These are phyloP conservation scores for Lactarius psammicola DNA, from an alignment of 768 basidiomycete species.

Conservation along the genomic window DNA sequence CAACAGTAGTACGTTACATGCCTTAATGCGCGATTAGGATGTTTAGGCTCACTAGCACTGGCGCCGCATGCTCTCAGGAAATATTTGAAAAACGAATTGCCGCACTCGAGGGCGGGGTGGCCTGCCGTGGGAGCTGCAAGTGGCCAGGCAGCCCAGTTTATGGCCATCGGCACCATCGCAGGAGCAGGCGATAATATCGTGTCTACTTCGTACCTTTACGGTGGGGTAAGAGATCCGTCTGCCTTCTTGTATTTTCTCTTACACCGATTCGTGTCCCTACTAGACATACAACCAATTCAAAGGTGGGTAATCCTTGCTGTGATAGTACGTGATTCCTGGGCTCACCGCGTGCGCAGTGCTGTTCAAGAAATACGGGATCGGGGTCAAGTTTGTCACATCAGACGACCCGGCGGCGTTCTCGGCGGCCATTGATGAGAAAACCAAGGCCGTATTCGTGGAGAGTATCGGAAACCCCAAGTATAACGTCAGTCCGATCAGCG, in stretches of 20 bases:
- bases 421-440: constrained; percentile 71
- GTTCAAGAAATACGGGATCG: constrained; percentile 69
- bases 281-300: constrained; percentile 76
- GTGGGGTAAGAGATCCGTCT: constrained; percentile 49
- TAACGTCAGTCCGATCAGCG: constrained; percentile 60
- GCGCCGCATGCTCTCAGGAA: constrained; percentile 43
- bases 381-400: constrained; percentile 59
- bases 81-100: constrained; percentile 80
- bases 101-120: constrained; percentile 73
- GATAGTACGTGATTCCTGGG: not conserved
- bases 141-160: constrained; percentile 76
- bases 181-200: constrained; percentile 76
- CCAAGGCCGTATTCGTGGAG: constrained; percentile 75
- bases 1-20: constrained; percentile 50
- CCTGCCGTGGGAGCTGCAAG: constrained; percentile 72
- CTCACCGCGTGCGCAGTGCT: constrained; percentile 44
- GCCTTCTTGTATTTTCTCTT: not conserved
- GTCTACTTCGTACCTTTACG: constrained; percentile 64
- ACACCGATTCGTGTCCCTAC: not conserved
- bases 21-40: not conserved
- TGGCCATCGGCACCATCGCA: constrained; percentile 47
- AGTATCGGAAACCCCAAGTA: constrained; percentile 80
- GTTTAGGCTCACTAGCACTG: not conserved
- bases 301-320: constrained; percentile 36
- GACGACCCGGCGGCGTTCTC: constrained; percentile 56